phyloP scores from a whole-genome alignment of 371 early-diverging fungal species.

The Lichtheimia corymbifera region DNA sequence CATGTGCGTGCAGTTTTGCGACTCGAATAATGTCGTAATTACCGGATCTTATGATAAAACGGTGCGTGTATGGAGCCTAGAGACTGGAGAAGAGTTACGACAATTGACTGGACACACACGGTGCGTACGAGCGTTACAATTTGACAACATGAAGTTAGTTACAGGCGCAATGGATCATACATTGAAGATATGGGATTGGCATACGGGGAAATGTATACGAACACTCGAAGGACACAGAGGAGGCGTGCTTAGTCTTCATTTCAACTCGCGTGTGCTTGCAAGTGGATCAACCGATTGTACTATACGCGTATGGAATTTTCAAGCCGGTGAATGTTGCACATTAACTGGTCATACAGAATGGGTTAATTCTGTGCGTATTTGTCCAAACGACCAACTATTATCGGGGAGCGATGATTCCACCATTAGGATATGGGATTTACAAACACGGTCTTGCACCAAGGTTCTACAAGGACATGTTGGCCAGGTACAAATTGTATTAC shows the following conservation, averaged over 20 bases:
- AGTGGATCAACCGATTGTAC: conserved; percentile 86
- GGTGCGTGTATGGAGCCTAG: conserved; percentile 80
- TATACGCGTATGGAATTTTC: conserved; percentile 91
- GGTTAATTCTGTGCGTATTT: conserved; percentile 86
- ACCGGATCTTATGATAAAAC: conserved; percentile 88
- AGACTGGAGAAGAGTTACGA: conserved; percentile 72
- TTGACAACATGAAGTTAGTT: conserved; percentile 82
- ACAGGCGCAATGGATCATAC: conserved; percentile 93
- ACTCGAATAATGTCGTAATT: conserved; percentile 65
- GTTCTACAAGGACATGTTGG: conserved; percentile 80
- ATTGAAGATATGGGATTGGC: conserved; percentile 96
- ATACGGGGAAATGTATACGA: conserved; percentile 85
- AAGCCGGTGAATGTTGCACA: conserved; percentile 74
- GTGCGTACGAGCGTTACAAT: conserved; percentile 85
- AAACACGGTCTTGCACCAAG: conserved; percentile 65
- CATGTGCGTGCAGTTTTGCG: conserved; percentile 87
- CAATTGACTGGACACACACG: conserved; percentile 84
- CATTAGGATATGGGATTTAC: conserved; percentile 83
- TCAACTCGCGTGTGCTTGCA: conserved; percentile 76
- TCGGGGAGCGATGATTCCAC: conserved; percentile 84
- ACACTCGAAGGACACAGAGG: conserved; percentile 82
- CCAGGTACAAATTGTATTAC: conserved; percentile 71
- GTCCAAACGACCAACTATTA: conserved; percentile 59
- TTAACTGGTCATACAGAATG: conserved; percentile 84
- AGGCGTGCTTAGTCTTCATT: conserved; percentile 87